These are phyloP conservation scores for Verbascum thapsus DNA, from an alignment of 257 asterid genomes.

Conservation along the genomic window DNA sequence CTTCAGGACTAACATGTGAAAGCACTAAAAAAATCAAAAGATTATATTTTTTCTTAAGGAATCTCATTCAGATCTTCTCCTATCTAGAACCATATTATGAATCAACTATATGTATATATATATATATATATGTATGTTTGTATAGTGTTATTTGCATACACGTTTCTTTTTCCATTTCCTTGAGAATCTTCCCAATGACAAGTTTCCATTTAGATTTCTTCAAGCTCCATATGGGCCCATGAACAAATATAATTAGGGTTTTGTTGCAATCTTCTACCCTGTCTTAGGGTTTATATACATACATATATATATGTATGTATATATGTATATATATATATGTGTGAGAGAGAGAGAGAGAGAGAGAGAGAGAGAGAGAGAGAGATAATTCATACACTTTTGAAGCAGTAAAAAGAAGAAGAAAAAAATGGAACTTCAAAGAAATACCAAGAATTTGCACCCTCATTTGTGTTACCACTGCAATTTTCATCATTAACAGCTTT, in stretches of 20 bases:
- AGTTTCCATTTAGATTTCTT: slow-evolving; percentile 19
- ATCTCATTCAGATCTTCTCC: slow-evolving; percentile 9
- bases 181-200: slow-evolving; percentile 23
- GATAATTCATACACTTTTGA: background rate
- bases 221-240: slow-evolving; percentile 2
- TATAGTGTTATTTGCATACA: background rate
- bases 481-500: slow-evolving; percentile 56
- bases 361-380: slow-evolving; percentile 8
- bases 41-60: background rate
- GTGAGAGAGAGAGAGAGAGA: background rate
- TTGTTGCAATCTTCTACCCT: no score
- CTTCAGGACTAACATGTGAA: slow-evolving; percentile 26
- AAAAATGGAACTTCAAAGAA: background rate
- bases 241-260: slow-evolving; percentile 32
- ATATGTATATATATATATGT: slow-evolving; percentile 9
- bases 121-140: background rate
- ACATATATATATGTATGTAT: no score
- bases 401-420: background rate
- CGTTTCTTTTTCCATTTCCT: slow-evolving; percentile 21
- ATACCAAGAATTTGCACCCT: slow-evolving; percentile 73
- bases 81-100: background rate
- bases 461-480: slow-evolving; percentile 52
- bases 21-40: slow-evolving; percentile 23
- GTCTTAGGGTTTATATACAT: no score
- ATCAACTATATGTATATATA: background rate